phyloP scores from a whole-genome alignment of 352 stramenopile genomes.

The Phytophthora hibernalis region DNA sequence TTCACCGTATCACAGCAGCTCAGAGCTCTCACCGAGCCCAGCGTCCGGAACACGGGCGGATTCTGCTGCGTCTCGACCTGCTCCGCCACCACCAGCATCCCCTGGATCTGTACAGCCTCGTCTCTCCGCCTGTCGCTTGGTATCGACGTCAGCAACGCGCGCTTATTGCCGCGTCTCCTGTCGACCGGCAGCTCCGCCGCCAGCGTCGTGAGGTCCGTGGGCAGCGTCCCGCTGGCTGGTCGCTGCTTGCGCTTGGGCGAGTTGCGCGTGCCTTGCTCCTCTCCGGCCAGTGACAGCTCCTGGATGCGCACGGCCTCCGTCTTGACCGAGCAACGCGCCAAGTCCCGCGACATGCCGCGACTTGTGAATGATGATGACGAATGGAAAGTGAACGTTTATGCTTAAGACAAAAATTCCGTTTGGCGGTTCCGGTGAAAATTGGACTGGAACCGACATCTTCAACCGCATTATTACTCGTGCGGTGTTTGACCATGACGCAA shows the following conservation, averaged over 20 bases:
- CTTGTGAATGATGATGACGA: constrained; percentile 37
- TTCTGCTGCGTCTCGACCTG: constrained; percentile 35
- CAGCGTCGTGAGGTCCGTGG: constrained; percentile 23
- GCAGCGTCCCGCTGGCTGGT: constrained; percentile 17
- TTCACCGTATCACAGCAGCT: background rate
- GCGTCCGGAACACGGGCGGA: constrained; percentile 39
- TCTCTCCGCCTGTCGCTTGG: constrained; percentile 25
- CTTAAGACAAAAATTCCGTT: background rate
- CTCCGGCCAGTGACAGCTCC: constrained; percentile 41
- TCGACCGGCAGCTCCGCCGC: constrained; percentile 11
- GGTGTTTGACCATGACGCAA: constrained; percentile 12
- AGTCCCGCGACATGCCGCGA: constrained; percentile 34
- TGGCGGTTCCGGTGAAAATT: constrained; percentile 5
- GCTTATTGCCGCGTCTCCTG: constrained; percentile 55
- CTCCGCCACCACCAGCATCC: constrained; percentile 57
- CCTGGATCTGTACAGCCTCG: constrained; percentile 55
- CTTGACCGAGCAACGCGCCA: constrained; percentile 30
- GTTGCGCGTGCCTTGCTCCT: constrained; percentile 5
- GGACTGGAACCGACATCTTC: background rate
- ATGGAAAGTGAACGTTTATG: constrained; percentile 27
- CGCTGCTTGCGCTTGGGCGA: constrained; percentile 43
- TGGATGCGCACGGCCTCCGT: constrained; percentile 42
- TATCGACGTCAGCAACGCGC: constrained; percentile 33
- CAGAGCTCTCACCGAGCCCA: constrained; percentile 49
- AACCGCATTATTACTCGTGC: background rate